Conservation (phyloP, 495 filamentous ascomycete species). For the Penicillium samsonianum region DNA sequence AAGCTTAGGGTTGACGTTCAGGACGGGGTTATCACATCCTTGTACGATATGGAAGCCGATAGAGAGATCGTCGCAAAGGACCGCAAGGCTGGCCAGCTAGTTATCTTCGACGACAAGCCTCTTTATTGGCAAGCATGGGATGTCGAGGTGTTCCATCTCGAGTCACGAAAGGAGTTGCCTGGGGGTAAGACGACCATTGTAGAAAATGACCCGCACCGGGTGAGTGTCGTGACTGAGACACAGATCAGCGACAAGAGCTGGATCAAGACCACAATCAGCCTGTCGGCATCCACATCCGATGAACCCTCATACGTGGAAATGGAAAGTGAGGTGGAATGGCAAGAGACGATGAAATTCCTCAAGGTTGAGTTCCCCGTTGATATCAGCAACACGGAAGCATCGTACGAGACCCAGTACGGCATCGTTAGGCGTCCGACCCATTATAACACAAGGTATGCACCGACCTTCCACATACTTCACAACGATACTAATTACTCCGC, state of each 20-base stretch:
- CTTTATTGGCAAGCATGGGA: conserved; percentile 99
- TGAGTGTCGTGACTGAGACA: conserved; percentile 76
- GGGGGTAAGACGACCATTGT: conserved; percentile 65
- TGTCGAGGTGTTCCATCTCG: conserved; percentile 93
- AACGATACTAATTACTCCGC: conserved; percentile 15
- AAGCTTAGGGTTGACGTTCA: conserved; percentile 71
- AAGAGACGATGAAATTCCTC: conserved; percentile 93
- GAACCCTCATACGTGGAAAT: conserved; percentile 76
- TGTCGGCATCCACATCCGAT: conserved; percentile 64
- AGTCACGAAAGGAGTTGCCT: conserved; percentile 74
- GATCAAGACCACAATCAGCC: conserved; percentile 82
- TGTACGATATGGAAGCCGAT: conserved; percentile 67
- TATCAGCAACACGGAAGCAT: conserved; percentile 85
- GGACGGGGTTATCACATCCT: conserved; percentile 75
- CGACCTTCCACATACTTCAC: conserved; percentile 1
- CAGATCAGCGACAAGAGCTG: conserved; percentile 84
- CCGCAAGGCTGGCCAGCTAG: conserved; percentile 83
- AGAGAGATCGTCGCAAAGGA: conserved; percentile 80
- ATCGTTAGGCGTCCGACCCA: conserved; percentile 86
- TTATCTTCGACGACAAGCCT: conserved; percentile 97
- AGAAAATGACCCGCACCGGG: conserved; percentile 73
- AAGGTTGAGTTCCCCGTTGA: conserved; percentile 99
- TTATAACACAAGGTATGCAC: conserved; percentile 75
- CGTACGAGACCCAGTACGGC: conserved; percentile 95
- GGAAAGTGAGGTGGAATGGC: conserved; percentile 84